Percentiles rank a stretch among this genome's conserved stretches.
Evolutionary conservation across 495 filamentous ascomycete genomes (phyloP).

Genomic region (Xylona heveae): DNA sequence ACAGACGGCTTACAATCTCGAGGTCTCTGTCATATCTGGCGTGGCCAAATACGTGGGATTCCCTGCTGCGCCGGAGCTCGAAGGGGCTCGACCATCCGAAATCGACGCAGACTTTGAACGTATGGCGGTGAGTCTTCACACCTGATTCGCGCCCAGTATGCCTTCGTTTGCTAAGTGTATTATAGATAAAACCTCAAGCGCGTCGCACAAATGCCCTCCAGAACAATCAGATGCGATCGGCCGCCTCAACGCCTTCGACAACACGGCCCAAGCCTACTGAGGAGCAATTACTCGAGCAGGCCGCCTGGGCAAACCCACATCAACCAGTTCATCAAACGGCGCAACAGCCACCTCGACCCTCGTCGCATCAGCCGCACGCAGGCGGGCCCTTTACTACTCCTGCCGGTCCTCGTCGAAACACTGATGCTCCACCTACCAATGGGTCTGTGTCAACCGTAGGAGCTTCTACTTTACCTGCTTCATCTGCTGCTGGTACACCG

Average conservation of each 20-base stretch:
- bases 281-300: slow-evolving; percentile 62
- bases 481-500: background rate
- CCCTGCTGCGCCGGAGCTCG: slow-evolving; percentile 74
- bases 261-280: slow-evolving; percentile 51
- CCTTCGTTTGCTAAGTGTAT: background rate
- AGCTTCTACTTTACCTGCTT: background rate
- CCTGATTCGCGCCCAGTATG: slow-evolving; percentile 5
- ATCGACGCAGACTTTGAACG: slow-evolving; percentile 70
- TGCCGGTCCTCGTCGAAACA: background rate
- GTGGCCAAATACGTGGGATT: slow-evolving; percentile 89
- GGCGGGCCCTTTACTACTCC: background rate
- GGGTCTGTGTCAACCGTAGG: background rate
- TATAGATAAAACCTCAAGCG: too few relatives aligned
- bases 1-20: slow-evolving; percentile 76
- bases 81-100: slow-evolving; percentile 45
- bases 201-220: too few relatives aligned
- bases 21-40: slow-evolving; percentile 77
- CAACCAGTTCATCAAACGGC: slow-evolving; percentile 47
- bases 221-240: too few relatives aligned
- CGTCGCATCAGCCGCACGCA: background rate
- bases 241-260: too few relatives aligned
- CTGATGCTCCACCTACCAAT: background rate
- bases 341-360: background rate
- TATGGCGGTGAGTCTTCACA: slow-evolving; percentile 51
- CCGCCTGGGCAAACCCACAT: slow-evolving; percentile 71